These are phyloP conservation scores for Calocybe cyanea DNA, from an alignment of 768 basidiomycete genomes.

Conservation along the genomic window DNA sequence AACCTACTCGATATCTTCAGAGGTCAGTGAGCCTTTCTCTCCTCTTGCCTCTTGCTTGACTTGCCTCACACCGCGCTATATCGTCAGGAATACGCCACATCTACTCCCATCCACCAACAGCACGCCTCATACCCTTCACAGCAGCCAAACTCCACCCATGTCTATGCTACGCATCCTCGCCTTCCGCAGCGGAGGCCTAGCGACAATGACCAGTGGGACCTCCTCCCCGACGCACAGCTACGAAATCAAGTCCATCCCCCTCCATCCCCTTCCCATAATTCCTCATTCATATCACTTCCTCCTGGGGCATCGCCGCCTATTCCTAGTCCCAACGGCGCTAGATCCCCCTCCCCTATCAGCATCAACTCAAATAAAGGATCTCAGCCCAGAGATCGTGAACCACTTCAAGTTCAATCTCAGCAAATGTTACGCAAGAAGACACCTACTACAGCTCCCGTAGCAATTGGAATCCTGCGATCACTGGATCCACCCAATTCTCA, in stretches of 20 bases:
- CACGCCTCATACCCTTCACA: conserved; percentile 25
- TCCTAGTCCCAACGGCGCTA: conserved; percentile 31
- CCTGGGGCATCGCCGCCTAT: conserved; percentile 31
- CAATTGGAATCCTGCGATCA: conserved; percentile 55
- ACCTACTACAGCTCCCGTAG: conserved; percentile 25
- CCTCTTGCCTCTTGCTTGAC: not conserved
- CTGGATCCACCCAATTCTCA: conserved; percentile 50
- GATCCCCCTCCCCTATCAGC: conserved; percentile 47
- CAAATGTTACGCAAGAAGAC: conserved; percentile 21
- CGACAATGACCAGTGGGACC: not conserved
- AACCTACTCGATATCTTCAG: conserved; percentile 4
- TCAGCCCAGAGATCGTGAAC: conserved; percentile 20
- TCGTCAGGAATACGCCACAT: conserved; percentile 17
- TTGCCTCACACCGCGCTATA: not conserved
- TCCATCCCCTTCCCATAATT: not conserved
- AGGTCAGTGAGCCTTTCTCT: conserved; percentile 21
- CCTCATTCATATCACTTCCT: conserved; percentile 23
- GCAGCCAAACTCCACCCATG: conserved; percentile 7
- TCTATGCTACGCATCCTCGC: not conserved
- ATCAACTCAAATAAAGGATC: conserved; percentile 20
- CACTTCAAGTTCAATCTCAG: conserved; percentile 13
- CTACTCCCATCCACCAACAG: conserved; percentile 37
- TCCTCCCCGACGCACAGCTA: not conserved
- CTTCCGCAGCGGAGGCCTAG: not conserved
- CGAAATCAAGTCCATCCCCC: not conserved